Evolutionary conservation across 2,329 filamentous ascomycete genomes (phyloP), one percentile per base, ranked within the genome.

Genomic region (Colletotrichum sp.): DNA sequence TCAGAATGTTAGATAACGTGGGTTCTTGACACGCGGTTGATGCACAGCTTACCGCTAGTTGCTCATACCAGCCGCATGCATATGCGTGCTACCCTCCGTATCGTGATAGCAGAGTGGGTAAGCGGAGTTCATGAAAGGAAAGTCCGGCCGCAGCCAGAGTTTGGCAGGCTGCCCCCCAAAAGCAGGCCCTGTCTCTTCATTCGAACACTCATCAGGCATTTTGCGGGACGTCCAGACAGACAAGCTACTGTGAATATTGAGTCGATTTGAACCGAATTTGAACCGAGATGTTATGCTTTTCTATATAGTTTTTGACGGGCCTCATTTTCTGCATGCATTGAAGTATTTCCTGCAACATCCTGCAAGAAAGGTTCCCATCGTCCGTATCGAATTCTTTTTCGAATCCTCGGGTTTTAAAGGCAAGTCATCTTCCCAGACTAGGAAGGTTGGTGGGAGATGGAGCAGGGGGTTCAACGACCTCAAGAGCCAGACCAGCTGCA

Each of bases 31-130:
- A 24, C 28, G 34, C n/a, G 52, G 4, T n/a, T 63, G 12, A 57
- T 65, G 68, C 28, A 57, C 26, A 72, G 65, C 57, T 64, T 64
- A 36, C 30, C 21, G 18, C 64, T 10, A 16, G 24, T 48, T 73
- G 26, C 65, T 63, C 32, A 32, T 69, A 18, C 30, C 36, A 68
- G 71, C 13, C 28, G 21, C 43, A 48, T 71, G 71, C 71, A 74
- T 71, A 48, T 71, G 71, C 59, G 28, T 39, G 48, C n/a, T 26
- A 65, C 43, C 67, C 34, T 71, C n/a, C 43, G 13, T 24, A 16
- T 12, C 28, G 18, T 18, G 3, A 60, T 16, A 21, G 4, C 24
- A 39, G 21, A 16, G 24, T n/a, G n/a, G 43, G 43, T 52, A 52
- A 52, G 43, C 43, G 43, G 43, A 24, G 43, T 52, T 52, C 43